Percentiles rank a stretch among this genome's conserved stretches.
Evolutionary conservation across 1,284 basidiomycete species (phyloP).

Genomic region (Malassezia pachydermatis): DNA sequence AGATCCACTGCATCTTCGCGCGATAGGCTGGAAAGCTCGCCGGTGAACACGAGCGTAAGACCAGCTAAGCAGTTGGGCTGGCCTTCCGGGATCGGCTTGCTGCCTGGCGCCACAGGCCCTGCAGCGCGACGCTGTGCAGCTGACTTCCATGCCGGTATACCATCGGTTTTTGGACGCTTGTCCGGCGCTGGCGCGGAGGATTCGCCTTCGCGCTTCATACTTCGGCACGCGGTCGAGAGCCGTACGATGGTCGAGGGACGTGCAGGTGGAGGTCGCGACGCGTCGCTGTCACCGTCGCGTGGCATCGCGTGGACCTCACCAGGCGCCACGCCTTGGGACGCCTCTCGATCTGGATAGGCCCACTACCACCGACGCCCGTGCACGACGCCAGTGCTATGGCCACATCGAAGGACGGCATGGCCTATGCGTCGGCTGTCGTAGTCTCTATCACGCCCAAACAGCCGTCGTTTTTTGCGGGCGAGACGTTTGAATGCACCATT

Average conservation of each 20-base stretch:
- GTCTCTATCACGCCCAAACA: constrained; percentile 60
- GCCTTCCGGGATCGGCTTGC: constrained; percentile 70
- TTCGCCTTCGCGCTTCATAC: neutral
- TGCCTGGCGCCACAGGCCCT: constrained; percentile 65
- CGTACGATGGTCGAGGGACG: neutral
- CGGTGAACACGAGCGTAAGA: constrained; percentile 78
- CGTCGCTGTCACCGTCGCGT: neutral
- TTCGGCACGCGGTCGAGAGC: neutral
- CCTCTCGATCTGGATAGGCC: too few species aligned
- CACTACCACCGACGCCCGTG: too few species aligned
- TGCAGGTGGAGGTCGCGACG: neutral
- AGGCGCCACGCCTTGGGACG: too few species aligned
- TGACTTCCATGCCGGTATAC: constrained; percentile 17
- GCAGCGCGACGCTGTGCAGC: constrained; percentile 55
- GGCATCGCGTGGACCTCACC: neutral
- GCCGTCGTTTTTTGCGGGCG: constrained; percentile 84
- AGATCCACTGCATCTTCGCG: constrained; percentile 78
- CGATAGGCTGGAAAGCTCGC: constrained; percentile 74
- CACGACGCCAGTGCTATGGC: too few species aligned
- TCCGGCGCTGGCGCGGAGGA: neutral
- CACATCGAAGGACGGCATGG: too few species aligned
- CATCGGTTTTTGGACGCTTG: too few species aligned
- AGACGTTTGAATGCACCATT: constrained; percentile 70
- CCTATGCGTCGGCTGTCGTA: constrained; percentile 36
- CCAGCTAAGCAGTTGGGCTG: constrained; percentile 72